These are phyloP conservation scores for Cymbomonas tetramitiformis DNA, from an alignment of 139 green algal species.

Conservation along the genomic window DNA sequence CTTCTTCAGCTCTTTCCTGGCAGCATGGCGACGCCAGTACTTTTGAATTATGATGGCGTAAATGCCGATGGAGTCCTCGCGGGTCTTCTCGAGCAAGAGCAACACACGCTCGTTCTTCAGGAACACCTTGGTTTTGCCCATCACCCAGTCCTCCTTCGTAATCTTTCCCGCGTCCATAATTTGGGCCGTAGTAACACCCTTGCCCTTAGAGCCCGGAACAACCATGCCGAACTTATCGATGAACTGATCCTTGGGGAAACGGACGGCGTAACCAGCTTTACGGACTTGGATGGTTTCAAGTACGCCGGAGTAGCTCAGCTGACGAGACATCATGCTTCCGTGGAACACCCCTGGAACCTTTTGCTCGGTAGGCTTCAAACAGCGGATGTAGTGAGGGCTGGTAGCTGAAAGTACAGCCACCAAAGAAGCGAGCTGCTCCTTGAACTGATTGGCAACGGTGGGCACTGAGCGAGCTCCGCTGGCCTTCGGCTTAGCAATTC, in stretches of 20 bases:
- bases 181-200: too few species aligned
- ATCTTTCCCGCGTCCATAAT: too few species aligned
- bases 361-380: conserved; percentile 21
- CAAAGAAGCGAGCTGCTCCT: conserved; percentile 56
- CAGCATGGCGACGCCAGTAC: not conserved
- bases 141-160: conserved; percentile 43
- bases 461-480: too few species aligned
- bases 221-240: conserved; percentile 7
- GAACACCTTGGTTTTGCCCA: conserved; percentile 67
- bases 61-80: not conserved
- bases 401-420: conserved; percentile 45
- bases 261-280: conserved; percentile 13
- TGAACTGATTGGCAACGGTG: conserved; percentile 50
- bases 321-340: conserved; percentile 8
- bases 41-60: not conserved
- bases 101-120: conserved; percentile 63
- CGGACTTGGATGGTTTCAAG: conserved; percentile 19
- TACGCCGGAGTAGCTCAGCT: conserved; percentile 21
- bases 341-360: conserved; percentile 10
- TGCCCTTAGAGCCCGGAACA: too few species aligned
- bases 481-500: too few species aligned
- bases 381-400: conserved; percentile 21
- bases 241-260: conserved; percentile 12
- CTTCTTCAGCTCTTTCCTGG: not conserved
- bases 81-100: conserved; percentile 40